Percentiles rank a stretch among this genome's conserved stretches.
Evolutionary conservation across 2,329 filamentous ascomycete species (phyloP).

Genomic region (Monascus ruber): DNA sequence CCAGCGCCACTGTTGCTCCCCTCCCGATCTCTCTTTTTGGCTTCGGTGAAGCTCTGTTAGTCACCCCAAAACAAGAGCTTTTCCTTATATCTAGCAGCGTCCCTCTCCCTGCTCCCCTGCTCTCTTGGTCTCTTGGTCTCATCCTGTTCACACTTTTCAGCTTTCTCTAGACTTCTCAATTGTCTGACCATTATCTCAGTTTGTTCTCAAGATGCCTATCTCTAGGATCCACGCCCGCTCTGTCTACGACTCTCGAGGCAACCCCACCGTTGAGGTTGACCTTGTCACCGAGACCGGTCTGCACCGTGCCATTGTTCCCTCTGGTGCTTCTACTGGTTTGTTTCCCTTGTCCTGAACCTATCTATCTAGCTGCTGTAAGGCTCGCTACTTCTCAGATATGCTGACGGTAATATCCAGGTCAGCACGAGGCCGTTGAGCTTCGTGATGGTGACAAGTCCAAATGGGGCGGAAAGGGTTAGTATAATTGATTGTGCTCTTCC

Average conservation of each 20-base stretch:
- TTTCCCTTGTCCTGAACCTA: constrained; percentile 10
- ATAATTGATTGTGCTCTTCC: background rate
- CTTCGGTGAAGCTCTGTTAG: constrained; percentile 29
- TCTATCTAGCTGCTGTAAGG: no score
- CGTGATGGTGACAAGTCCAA: constrained; percentile 80
- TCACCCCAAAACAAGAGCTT: constrained; percentile 14
- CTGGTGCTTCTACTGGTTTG: constrained; percentile 86
- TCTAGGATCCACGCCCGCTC: constrained; percentile 84
- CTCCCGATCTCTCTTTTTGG: constrained; percentile 23
- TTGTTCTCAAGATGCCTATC: constrained; percentile 61
- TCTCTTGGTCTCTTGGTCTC: constrained; percentile 2
- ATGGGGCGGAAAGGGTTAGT: constrained; percentile 69
- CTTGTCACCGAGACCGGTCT: constrained; percentile 92
- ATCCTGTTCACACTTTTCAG: constrained; percentile 1
- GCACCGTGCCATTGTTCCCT: constrained; percentile 94
- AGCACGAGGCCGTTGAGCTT: constrained; percentile 85
- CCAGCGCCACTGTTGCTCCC: constrained; percentile 7
- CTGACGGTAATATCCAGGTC: constrained; percentile 43
- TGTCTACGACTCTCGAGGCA: constrained; percentile 96
- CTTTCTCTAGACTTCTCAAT: constrained; percentile 7
- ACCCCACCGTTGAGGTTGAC: constrained; percentile 98
- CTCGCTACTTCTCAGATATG: background rate
- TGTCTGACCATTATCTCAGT: constrained; percentile 13
- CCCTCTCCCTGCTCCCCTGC: constrained; percentile 4
- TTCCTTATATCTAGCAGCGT: constrained; percentile 5